These are phyloP conservation scores for Pythium apleroticum DNA, from an alignment of 352 stramenopile genomes.

Conservation along the genomic window DNA sequence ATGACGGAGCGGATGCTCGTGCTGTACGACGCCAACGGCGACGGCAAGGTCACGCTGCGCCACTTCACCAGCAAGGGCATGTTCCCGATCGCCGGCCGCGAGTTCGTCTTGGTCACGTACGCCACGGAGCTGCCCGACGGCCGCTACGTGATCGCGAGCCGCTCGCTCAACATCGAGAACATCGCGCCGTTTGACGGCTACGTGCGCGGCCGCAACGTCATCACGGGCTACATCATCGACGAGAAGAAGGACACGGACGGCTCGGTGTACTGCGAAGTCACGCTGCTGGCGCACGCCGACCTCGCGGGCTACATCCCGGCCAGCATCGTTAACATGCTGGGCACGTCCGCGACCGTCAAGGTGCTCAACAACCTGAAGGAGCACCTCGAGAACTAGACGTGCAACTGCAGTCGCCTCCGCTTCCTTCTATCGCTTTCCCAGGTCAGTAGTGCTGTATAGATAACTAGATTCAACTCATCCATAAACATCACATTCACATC, in stretches of 20 bases:
- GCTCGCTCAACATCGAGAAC: conserved; percentile 52
- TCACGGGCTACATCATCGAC: conserved; percentile 81
- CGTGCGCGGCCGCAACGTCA: conserved; percentile 63
- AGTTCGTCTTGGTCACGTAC: conserved; percentile 75
- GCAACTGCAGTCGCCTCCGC: not conserved
- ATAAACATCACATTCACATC: conserved; percentile 4
- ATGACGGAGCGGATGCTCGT: conserved; percentile 74
- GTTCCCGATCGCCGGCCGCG: conserved; percentile 71
- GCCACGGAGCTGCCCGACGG: conserved; percentile 52
- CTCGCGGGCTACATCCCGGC: conserved; percentile 78
- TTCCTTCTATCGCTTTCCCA: not conserved
- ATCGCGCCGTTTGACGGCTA: conserved; percentile 52
- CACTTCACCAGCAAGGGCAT: conserved; percentile 78
- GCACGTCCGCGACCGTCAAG: conserved; percentile 82
- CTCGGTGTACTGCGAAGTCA: conserved; percentile 66
- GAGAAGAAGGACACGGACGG: conserved; percentile 47
- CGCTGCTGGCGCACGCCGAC: conserved; percentile 74
- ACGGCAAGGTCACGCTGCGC: conserved; percentile 57
- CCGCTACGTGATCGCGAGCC: conserved; percentile 61
- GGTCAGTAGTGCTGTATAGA: conserved; percentile 18
- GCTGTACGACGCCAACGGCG: conserved; percentile 51
- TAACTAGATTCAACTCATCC: conserved; percentile 15
- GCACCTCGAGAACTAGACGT: conserved; percentile 35
- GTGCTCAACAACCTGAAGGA: conserved; percentile 69
- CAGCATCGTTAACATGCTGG: conserved; percentile 82